Evolutionary conservation across 352 stramenopile genomes (phyloP), one percentile per base, ranked within the genome.

Genomic region (Globisporangium solare): DNA sequence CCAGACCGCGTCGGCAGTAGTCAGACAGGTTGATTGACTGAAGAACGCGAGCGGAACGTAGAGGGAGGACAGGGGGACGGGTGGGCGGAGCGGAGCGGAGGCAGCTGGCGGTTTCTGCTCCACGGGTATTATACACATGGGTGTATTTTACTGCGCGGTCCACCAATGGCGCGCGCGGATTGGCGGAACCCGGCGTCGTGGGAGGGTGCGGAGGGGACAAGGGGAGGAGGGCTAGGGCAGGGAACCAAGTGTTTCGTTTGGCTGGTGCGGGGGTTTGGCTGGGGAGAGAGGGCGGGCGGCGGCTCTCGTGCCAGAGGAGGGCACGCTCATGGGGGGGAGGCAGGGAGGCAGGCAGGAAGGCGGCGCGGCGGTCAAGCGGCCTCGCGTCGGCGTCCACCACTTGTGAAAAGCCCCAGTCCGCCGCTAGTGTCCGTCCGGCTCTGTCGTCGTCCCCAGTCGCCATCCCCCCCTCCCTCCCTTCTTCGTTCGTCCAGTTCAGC

Each of bases 361-460:
- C 10, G 12, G 12, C 4, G 39, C 39, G 12, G 0, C 5, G 39
- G 11, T 42, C 24, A 31, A 31, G 24, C 24, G 24, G 24, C 24
- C 27, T 35, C 27, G 27, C 27, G 27, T 31, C 21, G 22, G 12
- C 51, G 39, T 47, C 40, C 51, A 18, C 39, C 51, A 56, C 51
- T 56, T 56, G 51, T 53, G 54, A 59, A 59, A 52, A 52, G 42
- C 46, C 42, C 35, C 27, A 51, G 54, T 46, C 13, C 32, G 18
- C 27, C 42, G 31, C 46, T 22, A 50, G 40, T 51, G 51, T 58
- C 27, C 40, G 39, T 21, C 8, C 24, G 32, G 35, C 24, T 35
- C 27, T 35, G 27, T 43, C 12, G 10, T 43, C 39, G n/a, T n/a
- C 39, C 13, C 17, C 51, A 35, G 15, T 17, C 39, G n/a, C n/a